Evolutionary conservation across 805 yeast genomes (phyloP).

Genomic region (Starmerella geochares): DNA sequence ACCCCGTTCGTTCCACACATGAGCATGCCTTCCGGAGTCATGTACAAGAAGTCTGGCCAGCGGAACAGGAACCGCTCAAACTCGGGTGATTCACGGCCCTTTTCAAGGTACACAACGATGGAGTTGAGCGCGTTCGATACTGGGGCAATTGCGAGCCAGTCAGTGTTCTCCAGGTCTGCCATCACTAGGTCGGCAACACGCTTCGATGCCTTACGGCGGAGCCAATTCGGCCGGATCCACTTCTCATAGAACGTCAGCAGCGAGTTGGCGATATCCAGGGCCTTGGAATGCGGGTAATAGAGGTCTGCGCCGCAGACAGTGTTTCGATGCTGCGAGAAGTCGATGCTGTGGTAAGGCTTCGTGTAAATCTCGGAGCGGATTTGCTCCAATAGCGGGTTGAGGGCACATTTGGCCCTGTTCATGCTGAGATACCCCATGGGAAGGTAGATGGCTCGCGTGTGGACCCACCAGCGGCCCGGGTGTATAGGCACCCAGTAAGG

Average conservation of each 20-base stretch:
- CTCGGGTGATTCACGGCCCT: constrained; percentile 56
- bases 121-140: constrained; percentile 79
- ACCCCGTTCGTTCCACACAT: constrained; percentile 97
- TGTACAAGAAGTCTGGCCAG: constrained; percentile 66
- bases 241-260: constrained; percentile 56
- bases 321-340: constrained; percentile 64
- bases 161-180: constrained; percentile 71
- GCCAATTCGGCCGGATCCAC: constrained; percentile 65
- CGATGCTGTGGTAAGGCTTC: constrained; percentile 51
- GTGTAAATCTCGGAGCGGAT: constrained; percentile 74
- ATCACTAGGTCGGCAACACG: constrained; percentile 52
- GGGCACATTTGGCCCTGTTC: constrained; percentile 43
- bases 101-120: constrained; percentile 56
- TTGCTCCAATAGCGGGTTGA: constrained; percentile 53
- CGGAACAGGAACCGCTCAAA: constrained; percentile 49
- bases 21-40: constrained; percentile 83
- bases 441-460: constrained; percentile 81
- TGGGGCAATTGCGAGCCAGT: constrained; percentile 81
- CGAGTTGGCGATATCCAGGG: constrained; percentile 54
- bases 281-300: constrained; percentile 78
- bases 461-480: constrained; percentile 99
- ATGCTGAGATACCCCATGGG: constrained; percentile 76
- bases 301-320: constrained; percentile 84
- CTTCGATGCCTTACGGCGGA: constrained; percentile 43
- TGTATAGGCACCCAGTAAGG: constrained; percentile 78